These are phyloP conservation scores for Alloteropsis angusta DNA, from an alignment of 202 grass and related monocot genomes.

Conservation along the genomic window DNA sequence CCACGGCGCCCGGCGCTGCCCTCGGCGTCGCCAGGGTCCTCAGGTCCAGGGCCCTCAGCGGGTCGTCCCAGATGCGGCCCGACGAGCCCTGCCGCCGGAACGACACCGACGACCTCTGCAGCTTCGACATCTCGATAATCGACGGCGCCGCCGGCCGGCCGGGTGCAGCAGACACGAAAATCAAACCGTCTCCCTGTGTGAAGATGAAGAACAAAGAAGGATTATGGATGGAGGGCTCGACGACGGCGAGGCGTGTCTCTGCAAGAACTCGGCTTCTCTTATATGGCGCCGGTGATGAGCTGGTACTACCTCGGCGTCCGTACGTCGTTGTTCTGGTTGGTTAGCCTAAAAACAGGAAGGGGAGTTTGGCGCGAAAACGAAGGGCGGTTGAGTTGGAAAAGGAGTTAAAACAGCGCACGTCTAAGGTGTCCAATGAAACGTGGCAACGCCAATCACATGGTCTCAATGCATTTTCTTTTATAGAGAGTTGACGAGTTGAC, in stretches of 20 bases:
- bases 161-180: not conserved
- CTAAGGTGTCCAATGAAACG: not conserved
- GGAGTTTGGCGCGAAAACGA: slow-evolving; percentile 6
- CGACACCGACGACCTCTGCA: slow-evolving; percentile 67
- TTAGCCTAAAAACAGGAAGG: not conserved
- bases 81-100: slow-evolving; percentile 83
- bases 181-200: not conserved
- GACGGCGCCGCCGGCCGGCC: not conserved
- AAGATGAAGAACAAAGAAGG: not conserved
- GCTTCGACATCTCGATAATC: slow-evolving; percentile 41
- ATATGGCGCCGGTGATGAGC: not conserved
- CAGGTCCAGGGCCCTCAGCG: slow-evolving; percentile 1
- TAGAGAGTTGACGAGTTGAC: too few relatives aligned
- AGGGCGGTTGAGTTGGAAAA: not conserved
- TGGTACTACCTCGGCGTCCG: not conserved
- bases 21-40: not conserved
- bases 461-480: too few relatives aligned
- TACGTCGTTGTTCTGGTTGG: slow-evolving; percentile 16
- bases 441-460: not conserved
- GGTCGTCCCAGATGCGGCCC: slow-evolving; percentile 60
- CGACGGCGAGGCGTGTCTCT: not conserved
- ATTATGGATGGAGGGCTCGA: not conserved
- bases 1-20: not conserved
- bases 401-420: slow-evolving; percentile 16
- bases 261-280: not conserved